These are phyloP conservation scores for Dryas octopetala DNA, from an alignment of 306 rosid genomes.

Conservation along the genomic window DNA sequence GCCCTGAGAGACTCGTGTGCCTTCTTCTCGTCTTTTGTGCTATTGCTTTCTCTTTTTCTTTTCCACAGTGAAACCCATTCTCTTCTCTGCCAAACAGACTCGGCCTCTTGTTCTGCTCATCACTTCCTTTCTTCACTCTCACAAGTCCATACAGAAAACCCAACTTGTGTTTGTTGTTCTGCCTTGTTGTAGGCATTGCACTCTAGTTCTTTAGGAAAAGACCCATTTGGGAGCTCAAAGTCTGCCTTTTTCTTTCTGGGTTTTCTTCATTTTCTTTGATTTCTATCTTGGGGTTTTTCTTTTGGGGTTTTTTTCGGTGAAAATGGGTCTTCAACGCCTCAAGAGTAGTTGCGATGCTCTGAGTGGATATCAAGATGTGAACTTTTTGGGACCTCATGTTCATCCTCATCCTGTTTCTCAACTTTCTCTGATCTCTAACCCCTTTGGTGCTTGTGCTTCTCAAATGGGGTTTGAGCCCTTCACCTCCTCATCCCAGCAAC, in stretches of 20 bases:
- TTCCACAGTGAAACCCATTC: constrained; percentile 19
- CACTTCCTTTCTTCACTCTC: neutral
- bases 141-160: constrained; percentile 2
- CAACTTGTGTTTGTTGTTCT: neutral
- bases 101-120: too few species aligned
- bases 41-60: constrained; percentile 5
- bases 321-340: constrained; percentile 43
- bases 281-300: neutral
- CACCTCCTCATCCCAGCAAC: constrained; percentile 18
- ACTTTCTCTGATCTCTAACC: constrained; percentile 14
- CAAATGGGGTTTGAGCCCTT: constrained; percentile 48
- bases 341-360: constrained; percentile 28
- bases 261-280: neutral
- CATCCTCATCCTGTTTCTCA: constrained; percentile 22
- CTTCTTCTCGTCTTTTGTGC: too few species aligned
- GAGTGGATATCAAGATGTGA: constrained; percentile 23
- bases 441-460: constrained; percentile 1
- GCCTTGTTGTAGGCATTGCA: constrained; percentile 17
- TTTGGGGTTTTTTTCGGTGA: neutral
- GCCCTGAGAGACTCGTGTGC: too few species aligned
- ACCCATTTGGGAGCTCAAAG: neutral
- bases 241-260: neutral
- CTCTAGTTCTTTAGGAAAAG: neutral
- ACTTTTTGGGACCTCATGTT: constrained; percentile 29
- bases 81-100: constrained; percentile 21